phyloP scores from a whole-genome alignment of 352 stramenopile species.

The Phytophthora europaea region DNA sequence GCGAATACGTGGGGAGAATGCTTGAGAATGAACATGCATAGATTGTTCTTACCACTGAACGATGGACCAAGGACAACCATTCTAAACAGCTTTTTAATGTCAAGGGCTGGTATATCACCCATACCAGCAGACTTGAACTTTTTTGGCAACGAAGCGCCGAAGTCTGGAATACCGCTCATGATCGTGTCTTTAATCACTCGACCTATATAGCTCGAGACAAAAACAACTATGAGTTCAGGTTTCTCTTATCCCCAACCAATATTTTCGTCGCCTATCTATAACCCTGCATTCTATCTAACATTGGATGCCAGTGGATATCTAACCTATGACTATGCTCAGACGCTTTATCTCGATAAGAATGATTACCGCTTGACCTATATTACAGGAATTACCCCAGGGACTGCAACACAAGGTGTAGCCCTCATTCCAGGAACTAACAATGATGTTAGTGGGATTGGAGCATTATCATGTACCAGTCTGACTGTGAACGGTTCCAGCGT shows the following conservation, averaged over 20 bases:
- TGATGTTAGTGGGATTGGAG: background rate
- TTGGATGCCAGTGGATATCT: background rate
- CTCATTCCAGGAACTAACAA: background rate
- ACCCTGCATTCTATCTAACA: background rate
- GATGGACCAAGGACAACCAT: background rate
- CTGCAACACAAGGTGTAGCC: background rate
- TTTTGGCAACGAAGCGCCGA: background rate
- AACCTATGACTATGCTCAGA: background rate
- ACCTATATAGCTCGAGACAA: background rate
- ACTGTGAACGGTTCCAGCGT: background rate
- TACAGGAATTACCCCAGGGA: background rate
- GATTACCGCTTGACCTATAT: background rate
- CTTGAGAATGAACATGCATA: too few species aligned
- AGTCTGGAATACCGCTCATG: slow-evolving; percentile 4
- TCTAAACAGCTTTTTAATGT: too few species aligned
- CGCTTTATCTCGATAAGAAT: background rate
- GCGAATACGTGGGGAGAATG: background rate
- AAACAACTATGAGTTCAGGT: background rate
- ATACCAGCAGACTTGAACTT: slow-evolving; percentile 3
- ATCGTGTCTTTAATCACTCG: slow-evolving; percentile 5
- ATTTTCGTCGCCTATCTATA: background rate
- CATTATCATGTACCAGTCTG: background rate
- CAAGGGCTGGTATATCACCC: background rate
- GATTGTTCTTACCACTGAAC: background rate
- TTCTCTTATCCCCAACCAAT: background rate